These are phyloP conservation scores for Trypanosoma rangeli DNA, from an alignment of 208 protist genomes.

Conservation along the genomic window DNA sequence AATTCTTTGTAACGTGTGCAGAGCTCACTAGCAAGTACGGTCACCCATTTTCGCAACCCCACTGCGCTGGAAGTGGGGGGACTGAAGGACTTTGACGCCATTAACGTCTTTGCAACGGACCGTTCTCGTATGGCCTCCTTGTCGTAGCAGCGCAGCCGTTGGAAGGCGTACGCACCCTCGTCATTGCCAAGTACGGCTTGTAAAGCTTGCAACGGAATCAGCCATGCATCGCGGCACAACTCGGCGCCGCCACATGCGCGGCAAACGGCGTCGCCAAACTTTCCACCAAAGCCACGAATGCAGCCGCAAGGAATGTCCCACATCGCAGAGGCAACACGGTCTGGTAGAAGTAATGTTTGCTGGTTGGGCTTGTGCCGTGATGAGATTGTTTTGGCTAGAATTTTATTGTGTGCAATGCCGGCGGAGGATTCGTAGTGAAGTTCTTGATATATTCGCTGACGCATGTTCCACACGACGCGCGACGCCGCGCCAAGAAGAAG, in stretches of 20 bases:
- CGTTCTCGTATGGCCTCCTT: constrained; percentile 41
- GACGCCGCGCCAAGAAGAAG: constrained; percentile 64
- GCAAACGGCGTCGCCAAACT: constrained; percentile 60
- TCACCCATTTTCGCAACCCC: constrained; percentile 59
- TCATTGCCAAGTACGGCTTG: constrained; percentile 6
- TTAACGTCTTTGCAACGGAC: constrained; percentile 46
- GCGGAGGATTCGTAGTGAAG: constrained; percentile 86
- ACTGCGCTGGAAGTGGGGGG: constrained; percentile 31
- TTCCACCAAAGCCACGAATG: constrained; percentile 83
- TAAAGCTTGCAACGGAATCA: constrained; percentile 29
- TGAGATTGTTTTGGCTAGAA: constrained; percentile 82
- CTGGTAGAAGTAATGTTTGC: constrained; percentile 76
- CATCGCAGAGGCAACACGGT: constrained; percentile 55
- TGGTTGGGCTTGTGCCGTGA: constrained; percentile 83
- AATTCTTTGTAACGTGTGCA: constrained; percentile 54
- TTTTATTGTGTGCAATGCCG: constrained; percentile 82
- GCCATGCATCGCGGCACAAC: constrained; percentile 57
- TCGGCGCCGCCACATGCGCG: constrained; percentile 37
- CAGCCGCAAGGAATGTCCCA: constrained; percentile 48
- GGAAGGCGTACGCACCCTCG: constrained; percentile 39
- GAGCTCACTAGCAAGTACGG: constrained; percentile 62
- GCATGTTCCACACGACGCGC: constrained; percentile 60
- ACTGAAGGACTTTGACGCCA: constrained; percentile 68
- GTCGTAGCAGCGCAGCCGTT: constrained; percentile 50
- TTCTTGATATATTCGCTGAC: constrained; percentile 48